Conservation (phyloP, 75 land plant species). For the Cunninghamia lanceolata region DNA sequence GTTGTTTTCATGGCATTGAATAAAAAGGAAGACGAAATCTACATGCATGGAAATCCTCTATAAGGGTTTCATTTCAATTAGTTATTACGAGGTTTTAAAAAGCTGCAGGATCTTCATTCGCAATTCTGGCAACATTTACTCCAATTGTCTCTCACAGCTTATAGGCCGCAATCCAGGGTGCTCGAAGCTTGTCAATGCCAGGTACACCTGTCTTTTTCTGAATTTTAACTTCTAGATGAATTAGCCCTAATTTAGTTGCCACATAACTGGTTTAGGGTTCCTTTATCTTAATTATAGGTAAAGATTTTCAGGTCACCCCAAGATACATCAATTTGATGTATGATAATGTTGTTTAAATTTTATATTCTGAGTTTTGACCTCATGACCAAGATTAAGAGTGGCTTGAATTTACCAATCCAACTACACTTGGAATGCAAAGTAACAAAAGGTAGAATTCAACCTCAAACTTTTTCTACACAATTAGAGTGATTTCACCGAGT, state of each 20-base stretch:
- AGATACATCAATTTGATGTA: not conserved
- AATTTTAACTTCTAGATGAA: not conserved
- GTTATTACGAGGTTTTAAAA: not conserved
- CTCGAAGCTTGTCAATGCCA: constrained; percentile 48
- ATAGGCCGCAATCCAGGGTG: constrained; percentile 54
- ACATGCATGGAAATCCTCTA: not conserved
- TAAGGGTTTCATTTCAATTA: not conserved
- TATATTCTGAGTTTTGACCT: too few species aligned
- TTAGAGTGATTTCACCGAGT: not conserved
- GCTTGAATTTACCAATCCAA: too few species aligned
- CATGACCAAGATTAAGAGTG: too few species aligned
- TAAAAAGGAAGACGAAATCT: not conserved
- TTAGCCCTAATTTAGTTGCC: not conserved
- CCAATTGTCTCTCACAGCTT: constrained; percentile 53
- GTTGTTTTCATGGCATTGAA: not conserved
- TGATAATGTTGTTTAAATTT: too few species aligned
- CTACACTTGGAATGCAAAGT: not conserved
- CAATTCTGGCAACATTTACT: constrained; percentile 81
- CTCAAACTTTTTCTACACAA: not conserved
- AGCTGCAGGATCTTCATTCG: constrained; percentile 50
- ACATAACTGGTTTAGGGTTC: not conserved
- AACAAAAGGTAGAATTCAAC: not conserved
- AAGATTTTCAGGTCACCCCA: not conserved
- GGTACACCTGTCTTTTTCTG: constrained; percentile 27
- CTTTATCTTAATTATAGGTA: too few species aligned